Conservation (phyloP, 2,329 filamentous ascomycete genomes). For the Aspergillus texensis region DNA sequence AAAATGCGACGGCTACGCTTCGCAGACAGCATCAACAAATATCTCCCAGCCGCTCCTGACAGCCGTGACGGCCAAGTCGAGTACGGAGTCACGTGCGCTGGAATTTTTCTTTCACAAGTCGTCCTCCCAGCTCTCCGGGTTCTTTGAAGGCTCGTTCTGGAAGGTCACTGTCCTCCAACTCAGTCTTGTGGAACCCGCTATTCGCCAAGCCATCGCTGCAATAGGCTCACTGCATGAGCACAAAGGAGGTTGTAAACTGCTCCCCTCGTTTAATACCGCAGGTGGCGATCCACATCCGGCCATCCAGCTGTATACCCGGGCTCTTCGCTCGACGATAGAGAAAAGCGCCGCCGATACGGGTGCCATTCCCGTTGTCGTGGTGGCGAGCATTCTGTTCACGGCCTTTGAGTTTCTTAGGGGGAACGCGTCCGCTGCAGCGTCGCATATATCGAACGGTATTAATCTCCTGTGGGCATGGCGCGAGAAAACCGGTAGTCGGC, state of each 20-base stretch:
- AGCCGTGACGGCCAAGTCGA: conserved; percentile 1
- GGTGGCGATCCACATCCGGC: background rate
- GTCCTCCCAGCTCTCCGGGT: conserved; percentile 65
- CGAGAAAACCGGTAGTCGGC: conserved; percentile 4
- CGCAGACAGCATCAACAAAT: background rate
- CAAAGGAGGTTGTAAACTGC: conserved; percentile 47
- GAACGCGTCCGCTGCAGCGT: conserved; percentile 29
- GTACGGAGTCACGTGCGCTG: conserved; percentile 17
- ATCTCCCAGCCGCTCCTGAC: conserved; percentile 4
- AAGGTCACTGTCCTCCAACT: conserved; percentile 64
- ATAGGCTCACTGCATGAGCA: conserved; percentile 67
- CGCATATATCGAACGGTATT: conserved; percentile 20
- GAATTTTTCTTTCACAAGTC: conserved; percentile 58
- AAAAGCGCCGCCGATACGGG: conserved; percentile 51
- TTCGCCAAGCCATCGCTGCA: conserved; percentile 67
- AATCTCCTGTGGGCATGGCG: conserved; percentile 20
- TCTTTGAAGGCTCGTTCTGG: conserved; percentile 70
- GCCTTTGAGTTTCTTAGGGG: conserved; percentile 58
- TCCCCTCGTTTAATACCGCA: conserved; percentile 18
- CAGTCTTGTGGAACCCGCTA: conserved; percentile 63
- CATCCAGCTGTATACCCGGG: conserved; percentile 18
- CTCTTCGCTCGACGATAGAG: conserved; percentile 17
- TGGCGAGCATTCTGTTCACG: conserved; percentile 67
- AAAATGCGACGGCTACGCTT: conserved; percentile 19
- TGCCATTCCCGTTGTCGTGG: conserved; percentile 47